phyloP scores from a whole-genome alignment of 2,329 filamentous ascomycete genomes.

The Microcyclospora pomicola region DNA sequence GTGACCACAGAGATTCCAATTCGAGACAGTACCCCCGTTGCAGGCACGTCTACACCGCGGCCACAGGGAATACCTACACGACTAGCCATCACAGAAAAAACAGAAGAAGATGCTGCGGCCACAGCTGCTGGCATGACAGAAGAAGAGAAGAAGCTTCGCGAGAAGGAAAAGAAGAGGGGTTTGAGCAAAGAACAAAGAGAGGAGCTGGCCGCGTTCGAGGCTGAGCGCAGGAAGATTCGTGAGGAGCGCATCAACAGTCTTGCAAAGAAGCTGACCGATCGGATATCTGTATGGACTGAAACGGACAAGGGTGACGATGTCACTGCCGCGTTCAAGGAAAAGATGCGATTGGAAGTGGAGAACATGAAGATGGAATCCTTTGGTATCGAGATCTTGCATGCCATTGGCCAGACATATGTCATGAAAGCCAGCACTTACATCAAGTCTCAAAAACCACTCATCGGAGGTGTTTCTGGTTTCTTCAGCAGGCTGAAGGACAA shows the following conservation, averaged over 20 bases:
- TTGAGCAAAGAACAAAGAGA: slow-evolving; percentile 87
- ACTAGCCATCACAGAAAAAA: slow-evolving; percentile 75
- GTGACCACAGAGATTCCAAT: slow-evolving; percentile 2
- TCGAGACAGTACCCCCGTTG: slow-evolving; percentile 10
- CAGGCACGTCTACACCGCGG: slow-evolving; percentile 35
- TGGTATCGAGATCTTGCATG: slow-evolving; percentile 87
- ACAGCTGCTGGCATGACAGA: slow-evolving; percentile 51
- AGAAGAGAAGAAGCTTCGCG: slow-evolving; percentile 62
- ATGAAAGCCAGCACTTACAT: slow-evolving; percentile 77
- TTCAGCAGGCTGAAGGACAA: slow-evolving; percentile 91
- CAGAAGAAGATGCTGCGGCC: slow-evolving; percentile 60
- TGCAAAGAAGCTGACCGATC: slow-evolving; percentile 71
- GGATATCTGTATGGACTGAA: slow-evolving; percentile 91
- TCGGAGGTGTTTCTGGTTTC: slow-evolving; percentile 74
- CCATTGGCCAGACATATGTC: slow-evolving; percentile 82
- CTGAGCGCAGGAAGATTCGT: slow-evolving; percentile 68
- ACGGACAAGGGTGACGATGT: slow-evolving; percentile 81
- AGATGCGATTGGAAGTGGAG: slow-evolving; percentile 88
- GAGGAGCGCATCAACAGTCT: slow-evolving; percentile 83
- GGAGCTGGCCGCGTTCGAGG: slow-evolving; percentile 75
- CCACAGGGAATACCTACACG: slow-evolving; percentile 55
- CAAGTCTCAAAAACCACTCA: slow-evolving; percentile 88
- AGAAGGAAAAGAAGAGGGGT: slow-evolving; percentile 74
- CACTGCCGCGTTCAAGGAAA: slow-evolving; percentile 79
- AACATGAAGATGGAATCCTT: slow-evolving; percentile 99